phyloP scores from a whole-genome alignment of 2,329 filamentous ascomycete species.

The Cercospora brassicicola region DNA sequence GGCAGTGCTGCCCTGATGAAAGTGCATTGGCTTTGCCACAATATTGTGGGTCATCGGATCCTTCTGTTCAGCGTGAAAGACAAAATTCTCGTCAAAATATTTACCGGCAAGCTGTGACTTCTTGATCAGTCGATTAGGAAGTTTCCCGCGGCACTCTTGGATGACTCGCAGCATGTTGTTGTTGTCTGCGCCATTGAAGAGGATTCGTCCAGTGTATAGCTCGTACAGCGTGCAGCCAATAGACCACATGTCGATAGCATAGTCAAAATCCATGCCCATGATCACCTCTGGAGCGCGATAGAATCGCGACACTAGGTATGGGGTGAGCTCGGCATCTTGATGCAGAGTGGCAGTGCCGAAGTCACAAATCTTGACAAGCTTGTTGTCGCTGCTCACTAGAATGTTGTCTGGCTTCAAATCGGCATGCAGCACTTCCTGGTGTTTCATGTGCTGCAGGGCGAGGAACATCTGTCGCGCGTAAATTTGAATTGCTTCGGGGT shows the following conservation, averaged over 20 bases:
- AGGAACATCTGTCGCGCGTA: constrained; percentile 96
- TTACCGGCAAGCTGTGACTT: constrained; percentile 72
- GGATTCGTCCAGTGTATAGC: constrained; percentile 93
- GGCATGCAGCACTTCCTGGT: constrained; percentile 90
- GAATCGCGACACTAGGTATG: constrained; percentile 94
- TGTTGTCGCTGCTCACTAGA: constrained; percentile 79
- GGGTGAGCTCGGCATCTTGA: constrained; percentile 87
- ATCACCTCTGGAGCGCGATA: constrained; percentile 97
- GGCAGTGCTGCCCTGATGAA: constrained; percentile 60
- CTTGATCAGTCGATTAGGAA: constrained; percentile 84
- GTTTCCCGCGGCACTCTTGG: constrained; percentile 92
- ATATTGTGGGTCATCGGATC: constrained; percentile 87
- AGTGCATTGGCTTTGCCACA: constrained; percentile 64
- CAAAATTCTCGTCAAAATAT: constrained; percentile 69
- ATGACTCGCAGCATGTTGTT: constrained; percentile 97
- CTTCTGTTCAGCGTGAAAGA: constrained; percentile 80
- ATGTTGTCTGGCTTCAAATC: constrained; percentile 99
- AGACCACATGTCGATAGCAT: constrained; percentile 95
- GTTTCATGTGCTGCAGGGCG: constrained; percentile 81
- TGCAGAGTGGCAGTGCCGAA: constrained; percentile 92
- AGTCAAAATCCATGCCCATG: constrained; percentile 92
- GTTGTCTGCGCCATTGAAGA: constrained; percentile 93
- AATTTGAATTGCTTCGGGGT: constrained; percentile 78
- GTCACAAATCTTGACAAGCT: constrained; percentile 90
- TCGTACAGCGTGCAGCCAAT: constrained; percentile 97